Evolutionary conservation across 495 filamentous ascomycete genomes (phyloP).

Genomic region (Lichina pygmaea): DNA sequence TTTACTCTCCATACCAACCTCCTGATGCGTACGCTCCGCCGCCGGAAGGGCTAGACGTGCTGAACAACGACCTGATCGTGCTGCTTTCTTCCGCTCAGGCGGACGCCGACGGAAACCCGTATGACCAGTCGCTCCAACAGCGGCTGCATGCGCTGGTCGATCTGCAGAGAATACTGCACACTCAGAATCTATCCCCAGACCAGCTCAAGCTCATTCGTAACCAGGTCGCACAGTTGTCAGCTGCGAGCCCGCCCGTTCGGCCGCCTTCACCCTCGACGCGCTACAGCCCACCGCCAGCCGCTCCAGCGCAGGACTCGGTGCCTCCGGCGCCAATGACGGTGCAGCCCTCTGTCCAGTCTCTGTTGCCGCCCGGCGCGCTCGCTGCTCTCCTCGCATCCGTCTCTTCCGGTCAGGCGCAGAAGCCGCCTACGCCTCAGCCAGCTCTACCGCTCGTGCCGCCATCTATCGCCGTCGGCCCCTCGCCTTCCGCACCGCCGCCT

Average conservation of each 20-base stretch:
- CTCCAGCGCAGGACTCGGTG: slow-evolving; percentile 5
- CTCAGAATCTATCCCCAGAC: slow-evolving; percentile 49
- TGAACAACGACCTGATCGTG: slow-evolving; percentile 57
- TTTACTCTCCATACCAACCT: slow-evolving; percentile 6
- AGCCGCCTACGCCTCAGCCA: slow-evolving; percentile 4
- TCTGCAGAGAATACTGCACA: slow-evolving; percentile 54
- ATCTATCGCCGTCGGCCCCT: slow-evolving; percentile 7
- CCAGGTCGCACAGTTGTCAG: slow-evolving; percentile 42
- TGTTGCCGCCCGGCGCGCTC: slow-evolving; percentile 3
- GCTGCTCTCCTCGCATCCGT: slow-evolving; percentile 5
- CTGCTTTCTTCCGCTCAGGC: slow-evolving; percentile 42
- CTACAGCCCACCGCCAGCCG: slow-evolving; percentile 3
- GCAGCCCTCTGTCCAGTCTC: slow-evolving; percentile 3
- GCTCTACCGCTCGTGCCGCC: slow-evolving; percentile 1
- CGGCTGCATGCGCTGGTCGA: slow-evolving; percentile 68
- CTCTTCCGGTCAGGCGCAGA: slow-evolving; percentile 1
- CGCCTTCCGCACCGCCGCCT: slow-evolving; percentile 11
- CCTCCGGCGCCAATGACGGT: background rate
- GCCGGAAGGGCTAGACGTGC: slow-evolving; percentile 29
- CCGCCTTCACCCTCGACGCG: slow-evolving; percentile 8
- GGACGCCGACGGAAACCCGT: slow-evolving; percentile 43
- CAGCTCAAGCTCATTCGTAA: slow-evolving; percentile 57
- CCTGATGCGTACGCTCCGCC: slow-evolving; percentile 2
- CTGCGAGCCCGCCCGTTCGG: slow-evolving; percentile 9
- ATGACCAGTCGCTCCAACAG: slow-evolving; percentile 44